Base-by-base conservation (phyloP, 306 rosid species). In the Quercus alba region DNA sequence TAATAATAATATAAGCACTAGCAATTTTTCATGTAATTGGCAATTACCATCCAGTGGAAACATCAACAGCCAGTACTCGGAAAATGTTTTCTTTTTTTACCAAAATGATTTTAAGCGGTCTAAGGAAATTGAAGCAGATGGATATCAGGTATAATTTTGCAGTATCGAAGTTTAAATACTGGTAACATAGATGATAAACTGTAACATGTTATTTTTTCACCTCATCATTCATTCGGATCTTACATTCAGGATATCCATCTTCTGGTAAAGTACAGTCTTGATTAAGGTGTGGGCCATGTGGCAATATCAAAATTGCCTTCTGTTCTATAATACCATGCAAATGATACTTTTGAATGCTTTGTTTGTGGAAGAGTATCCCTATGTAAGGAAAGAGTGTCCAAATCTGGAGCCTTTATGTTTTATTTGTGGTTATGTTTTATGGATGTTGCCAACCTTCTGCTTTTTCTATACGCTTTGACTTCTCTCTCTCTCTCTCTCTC, bases 131-230 rank as follows among this genome's bases (percentile, higher is more conserved):
- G n/a, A 23, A 88, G 78, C 77, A 87, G 82, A 79, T 89, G 92
- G 94, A 83, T 90, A 75, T 88, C 98, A 79, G 98, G 97, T 95
- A 88, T 59, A 76, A 75, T 66, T 25, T 83, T 76, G 31, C 15
- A 74, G 31, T 25, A 10, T 54, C 62, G n/a, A 77, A 77, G 72
- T 77, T 73, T 10, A 26, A 46, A 17, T 30, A 68, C 75, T 13
- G 33, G 70, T 57, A 28, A 31, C 6, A 61, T 17, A 28, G 10
- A 76, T 26, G 64, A 35, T 68, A 70, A 21, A 17, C 59, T 68
- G 72, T 41, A 49, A 3, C 6, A 3, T 59, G 41, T 71, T 1
- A 12, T 46, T 23, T 56, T 17, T 46, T 14, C 17, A 19, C 15
- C 5, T 57, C n/a, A 7, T 15, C 7, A 72, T 13, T 52, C 67